These are phyloP conservation scores for cucumber (Cucumis sativus) DNA, from an alignment of 306 rosid genomes.

Conservation along the genomic window Cucumber_9930_V3 NC_026655.2:8136501-8137000, in stretches of 20 bases:
- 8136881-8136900: not conserved
- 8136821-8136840: not conserved
- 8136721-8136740: not conserved
- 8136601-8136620: not conserved
- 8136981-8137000: not conserved
- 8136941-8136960: not conserved
- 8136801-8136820: not conserved
- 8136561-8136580: not conserved
- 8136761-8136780: not conserved
- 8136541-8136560: not conserved
- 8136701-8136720: not conserved
- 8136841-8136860: constrained; percentile 3
- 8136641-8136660: not conserved
- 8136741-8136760: not conserved
- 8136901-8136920: constrained; percentile 1
- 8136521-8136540: not conserved
- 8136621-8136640: no score
- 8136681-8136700: not conserved
- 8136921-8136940: not conserved
- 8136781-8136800: not conserved
- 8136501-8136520: not conserved
- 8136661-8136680: not conserved
- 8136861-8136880: constrained; percentile 1
- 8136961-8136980: not conserved
- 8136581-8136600: not conserved